Evolutionary conservation across 495 filamentous ascomycete genomes (phyloP).

Genomic region (Xylaria nigripes): DNA sequence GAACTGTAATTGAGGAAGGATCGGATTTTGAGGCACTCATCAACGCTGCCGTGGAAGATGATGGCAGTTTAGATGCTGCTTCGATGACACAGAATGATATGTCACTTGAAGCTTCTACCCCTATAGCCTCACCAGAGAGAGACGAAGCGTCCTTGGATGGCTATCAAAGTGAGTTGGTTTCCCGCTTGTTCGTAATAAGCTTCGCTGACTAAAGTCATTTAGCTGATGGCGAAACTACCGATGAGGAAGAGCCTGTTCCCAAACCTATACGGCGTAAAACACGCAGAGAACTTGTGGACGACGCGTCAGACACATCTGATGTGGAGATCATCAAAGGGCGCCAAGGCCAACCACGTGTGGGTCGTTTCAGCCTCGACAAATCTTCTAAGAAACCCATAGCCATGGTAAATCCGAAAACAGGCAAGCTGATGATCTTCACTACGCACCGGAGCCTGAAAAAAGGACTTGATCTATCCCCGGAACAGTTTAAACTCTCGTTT

Average conservation of each 20-base stretch:
- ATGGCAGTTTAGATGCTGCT: constrained; percentile 29
- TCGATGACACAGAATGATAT: constrained; percentile 45
- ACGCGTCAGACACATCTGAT: constrained; percentile 38
- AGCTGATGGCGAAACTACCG: constrained; percentile 80
- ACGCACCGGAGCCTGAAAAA: constrained; percentile 25
- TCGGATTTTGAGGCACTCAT: constrained; percentile 29
- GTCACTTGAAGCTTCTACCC: constrained; percentile 31
- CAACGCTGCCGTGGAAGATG: constrained; percentile 19
- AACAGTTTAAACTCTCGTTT: constrained; percentile 39
- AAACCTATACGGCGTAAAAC: constrained; percentile 48
- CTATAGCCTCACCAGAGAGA: constrained; percentile 44
- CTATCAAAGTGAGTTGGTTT: constrained; percentile 61
- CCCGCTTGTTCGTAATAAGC: constrained; percentile 6
- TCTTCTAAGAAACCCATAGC: constrained; percentile 63
- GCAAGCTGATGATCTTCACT: constrained; percentile 61
- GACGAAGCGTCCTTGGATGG: constrained; percentile 53
- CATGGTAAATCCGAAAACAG: constrained; percentile 59
- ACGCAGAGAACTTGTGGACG: constrained; percentile 29
- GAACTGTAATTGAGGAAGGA: constrained; percentile 8
- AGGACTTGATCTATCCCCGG: constrained; percentile 37
- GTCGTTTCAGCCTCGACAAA: constrained; percentile 46
- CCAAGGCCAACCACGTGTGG: constrained; percentile 40
- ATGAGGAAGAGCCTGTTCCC: constrained; percentile 64
- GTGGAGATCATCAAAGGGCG: constrained; percentile 31
- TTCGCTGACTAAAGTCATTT: constrained; percentile 45